These are phyloP conservation scores for Hanseniaspora pseudoguilliermondii DNA, from an alignment of 805 yeast species.

Conservation along the genomic window DNA sequence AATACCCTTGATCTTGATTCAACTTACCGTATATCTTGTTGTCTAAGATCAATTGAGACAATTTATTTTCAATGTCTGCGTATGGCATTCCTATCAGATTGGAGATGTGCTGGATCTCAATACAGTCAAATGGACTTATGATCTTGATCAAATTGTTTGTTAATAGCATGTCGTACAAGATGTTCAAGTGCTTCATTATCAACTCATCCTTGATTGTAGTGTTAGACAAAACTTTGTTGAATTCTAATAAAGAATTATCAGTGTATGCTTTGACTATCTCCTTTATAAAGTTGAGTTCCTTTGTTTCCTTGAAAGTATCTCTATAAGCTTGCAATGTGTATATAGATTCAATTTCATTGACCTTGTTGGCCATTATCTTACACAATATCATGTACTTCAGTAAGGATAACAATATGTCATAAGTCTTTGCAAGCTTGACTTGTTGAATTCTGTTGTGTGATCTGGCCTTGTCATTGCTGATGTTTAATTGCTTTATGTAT, in stretches of 20 bases:
- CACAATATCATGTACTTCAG: constrained; percentile 86
- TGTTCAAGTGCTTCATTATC: constrained; percentile 82
- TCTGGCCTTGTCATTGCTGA: constrained; percentile 20
- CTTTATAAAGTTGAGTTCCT: constrained; percentile 88
- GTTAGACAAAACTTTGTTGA: constrained; percentile 66
- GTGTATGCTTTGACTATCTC: constrained; percentile 82
- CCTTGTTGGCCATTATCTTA: constrained; percentile 80
- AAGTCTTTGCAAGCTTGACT: constrained; percentile 28
- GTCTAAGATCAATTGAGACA: constrained; percentile 92
- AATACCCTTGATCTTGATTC: constrained; percentile 98
- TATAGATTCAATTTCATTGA: constrained; percentile 73
- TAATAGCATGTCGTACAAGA: constrained; percentile 80
- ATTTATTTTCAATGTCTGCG: constrained; percentile 83
- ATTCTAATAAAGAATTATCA: constrained; percentile 79
- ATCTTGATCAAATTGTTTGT: constrained; percentile 89
- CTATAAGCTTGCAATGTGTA: constrained; percentile 35
- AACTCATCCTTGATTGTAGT: constrained; percentile 58
- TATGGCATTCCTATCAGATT: constrained; percentile 75
- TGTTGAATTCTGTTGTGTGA: constrained; percentile 21
- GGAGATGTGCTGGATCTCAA: constrained; percentile 84
- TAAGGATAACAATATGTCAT: constrained; percentile 59
- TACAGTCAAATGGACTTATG: constrained; percentile 90
- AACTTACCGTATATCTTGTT: constrained; percentile 90
- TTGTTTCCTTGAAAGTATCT: constrained; percentile 39
- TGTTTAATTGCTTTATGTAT: neutral